Evolutionary conservation across 768 basidiomycete genomes (phyloP), one percentile per base, ranked within the genome.

Genomic region (Imleria badia): DNA sequence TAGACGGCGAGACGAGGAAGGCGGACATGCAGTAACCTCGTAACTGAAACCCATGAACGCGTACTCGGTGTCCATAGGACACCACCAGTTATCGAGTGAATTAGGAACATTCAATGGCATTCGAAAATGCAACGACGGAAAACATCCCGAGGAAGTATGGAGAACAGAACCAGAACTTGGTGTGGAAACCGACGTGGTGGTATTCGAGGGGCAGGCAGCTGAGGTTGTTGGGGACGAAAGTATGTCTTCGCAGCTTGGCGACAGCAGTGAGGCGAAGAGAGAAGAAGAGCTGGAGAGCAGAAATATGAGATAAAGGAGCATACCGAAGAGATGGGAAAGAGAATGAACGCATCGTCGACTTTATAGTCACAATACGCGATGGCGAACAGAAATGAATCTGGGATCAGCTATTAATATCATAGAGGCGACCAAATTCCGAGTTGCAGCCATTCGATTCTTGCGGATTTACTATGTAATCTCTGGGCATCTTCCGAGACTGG

Each of bases 41-140:
- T 91, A 91, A 66, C 86, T 86, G 69, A 91, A 86, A 0, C 87
- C 89, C 46, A 90, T 70, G 65, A 91, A 91, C 0, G 81, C 89
- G 60, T 88, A 89, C 65, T 91, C 89, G 1, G 79, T 81, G 50
- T 72, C 69, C 35, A 72, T 65, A 52, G 79, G 66, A 64, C 89
- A 91, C 89, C 87, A 86, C 84, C 84, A 86, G 48, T 75, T 72
- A 11, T 71, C 69, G 34, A 75, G 52, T 2, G 78, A 78, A 1
- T 66, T 51, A 0, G 86, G 85, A 9, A 79, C 63, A 2, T 62
- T 44, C 2, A 67, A 62, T 3, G 87, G 88, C 82, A 82, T 87
- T 11, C 59, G 65, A 60, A 87, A 88, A 2, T 73, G 63, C 35
- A 76, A 46, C 20, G 72, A 68, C 34, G 75, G 77, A 61, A 73